phyloP scores from a whole-genome alignment of 2,329 filamentous ascomycete genomes.

The Colletotrichum sp. region DNA sequence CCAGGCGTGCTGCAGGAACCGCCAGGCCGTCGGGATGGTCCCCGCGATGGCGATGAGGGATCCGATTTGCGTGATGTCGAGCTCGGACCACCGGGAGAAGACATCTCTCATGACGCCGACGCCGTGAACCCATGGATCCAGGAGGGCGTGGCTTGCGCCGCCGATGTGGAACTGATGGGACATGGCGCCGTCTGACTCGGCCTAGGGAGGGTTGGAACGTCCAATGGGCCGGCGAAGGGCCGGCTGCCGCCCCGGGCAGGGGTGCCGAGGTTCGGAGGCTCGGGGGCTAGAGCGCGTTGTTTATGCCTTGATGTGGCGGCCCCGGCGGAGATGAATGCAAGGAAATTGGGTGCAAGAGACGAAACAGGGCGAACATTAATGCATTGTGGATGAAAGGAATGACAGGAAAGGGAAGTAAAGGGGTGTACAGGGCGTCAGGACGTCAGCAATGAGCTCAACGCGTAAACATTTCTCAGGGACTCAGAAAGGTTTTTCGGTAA shows the following conservation, averaged over 20 bases:
- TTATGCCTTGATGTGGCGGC: not conserved
- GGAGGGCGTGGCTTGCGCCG: constrained; percentile 19
- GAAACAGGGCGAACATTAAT: not conserved
- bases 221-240: not conserved
- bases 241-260: not conserved
- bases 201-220: not conserved
- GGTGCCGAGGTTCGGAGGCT: not conserved
- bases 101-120: constrained; percentile 40
- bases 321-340: not conserved
- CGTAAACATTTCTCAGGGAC: not conserved
- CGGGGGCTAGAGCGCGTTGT: not conserved
- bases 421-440: not conserved
- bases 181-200: not conserved
- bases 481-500: not conserved
- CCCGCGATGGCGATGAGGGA: constrained; percentile 50
- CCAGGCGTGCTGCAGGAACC: constrained; percentile 39
- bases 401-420: not conserved
- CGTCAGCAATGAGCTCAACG: not conserved
- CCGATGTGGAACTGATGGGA: constrained; percentile 17
- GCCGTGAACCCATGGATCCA: constrained; percentile 36
- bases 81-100: constrained; percentile 44
- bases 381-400: constrained; percentile 12
- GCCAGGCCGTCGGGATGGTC: constrained; percentile 43
- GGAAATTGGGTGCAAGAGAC: not conserved
- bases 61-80: constrained; percentile 51